Evolutionary conservation across 495 filamentous ascomycete species (phyloP), one percentile per base, ranked within the genome.

Genomic region (Neurospora sp.): DNA sequence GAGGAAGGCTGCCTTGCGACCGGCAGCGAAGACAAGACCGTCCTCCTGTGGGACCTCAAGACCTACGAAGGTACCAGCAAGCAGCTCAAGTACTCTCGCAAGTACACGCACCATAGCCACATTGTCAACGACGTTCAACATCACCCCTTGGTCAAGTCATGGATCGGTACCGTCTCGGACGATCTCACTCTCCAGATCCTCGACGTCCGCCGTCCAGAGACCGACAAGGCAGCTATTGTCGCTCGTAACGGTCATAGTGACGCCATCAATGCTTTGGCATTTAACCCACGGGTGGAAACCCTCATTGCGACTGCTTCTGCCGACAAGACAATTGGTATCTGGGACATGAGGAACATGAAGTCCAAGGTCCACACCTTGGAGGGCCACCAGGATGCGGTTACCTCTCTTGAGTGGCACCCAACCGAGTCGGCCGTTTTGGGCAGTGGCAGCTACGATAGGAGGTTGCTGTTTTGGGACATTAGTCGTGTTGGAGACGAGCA

Each of bases 41-140:
- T 98, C 45, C 88, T 91, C 53, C 88, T 98, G 38, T 99, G 96
- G 95, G 93, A 97, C 77, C 84, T 94, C 70, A 91, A 91, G 72
- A 87, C 91, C 76, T 85, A 88, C 6, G 88, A 88, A 76, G 87
- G 86, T 18, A 41, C 68, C 73, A 90, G 89, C 82, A 96, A 89
- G 76, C 89, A 85, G 10, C 83, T 98, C 61, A 87, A 87, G 71
- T 89, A 93, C 6, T 81, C 84, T 3, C 86, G 88, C 38, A 93
- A 89, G 35, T 99, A 93, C 81, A 96, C 90, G 1, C 92, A 97
- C 72, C 96, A 98, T 79, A 89, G 85, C 37, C 90, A 96, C 4
- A 93, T 94, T 45, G 96, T 99, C 76, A 98, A 98, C 77, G 96
- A 98, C 77, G 96, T 99, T 44, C 92, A 97, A 81, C 90, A 97